These are phyloP conservation scores for Capsicum pubescens DNA, from an alignment of 257 asterid species.

Conservation along the genomic window DNA sequence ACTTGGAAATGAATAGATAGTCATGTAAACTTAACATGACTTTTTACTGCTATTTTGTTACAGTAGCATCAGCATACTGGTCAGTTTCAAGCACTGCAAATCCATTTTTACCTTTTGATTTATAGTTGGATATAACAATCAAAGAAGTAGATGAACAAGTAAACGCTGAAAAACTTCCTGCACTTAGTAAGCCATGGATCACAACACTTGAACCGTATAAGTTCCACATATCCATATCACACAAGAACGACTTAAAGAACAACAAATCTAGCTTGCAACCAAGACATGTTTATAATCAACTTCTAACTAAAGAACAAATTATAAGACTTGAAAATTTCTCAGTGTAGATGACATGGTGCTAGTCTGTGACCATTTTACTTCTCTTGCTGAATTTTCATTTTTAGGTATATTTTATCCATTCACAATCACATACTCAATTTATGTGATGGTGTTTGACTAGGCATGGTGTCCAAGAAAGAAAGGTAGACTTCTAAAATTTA, in stretches of 20 bases:
- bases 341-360: slow-evolving; percentile 13
- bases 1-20: neutral
- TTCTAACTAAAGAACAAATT: neutral
- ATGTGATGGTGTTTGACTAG: neutral
- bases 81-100: neutral
- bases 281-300: neutral
- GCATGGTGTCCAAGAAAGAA: too few species aligned
- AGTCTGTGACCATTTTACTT: slow-evolving; percentile 18
- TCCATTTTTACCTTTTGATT: neutral
- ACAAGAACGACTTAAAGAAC: neutral
- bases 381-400: neutral
- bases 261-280: neutral
- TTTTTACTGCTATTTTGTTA: neutral
- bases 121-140: slow-evolving; percentile 1
- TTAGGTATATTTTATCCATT: neutral
- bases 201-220: neutral
- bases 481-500: too few species aligned
- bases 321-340: neutral
- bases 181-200: neutral
- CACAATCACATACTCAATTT: neutral
- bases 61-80: neutral
- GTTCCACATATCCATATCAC: slow-evolving; percentile 10
- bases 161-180: neutral
- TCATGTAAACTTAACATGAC: neutral
- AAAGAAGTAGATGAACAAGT: slow-evolving; percentile 5